Evolutionary conservation across 2,329 filamentous ascomycete species (phyloP), one percentile per base, ranked within the genome.

Genomic region (Tolypocladium tropicale): DNA sequence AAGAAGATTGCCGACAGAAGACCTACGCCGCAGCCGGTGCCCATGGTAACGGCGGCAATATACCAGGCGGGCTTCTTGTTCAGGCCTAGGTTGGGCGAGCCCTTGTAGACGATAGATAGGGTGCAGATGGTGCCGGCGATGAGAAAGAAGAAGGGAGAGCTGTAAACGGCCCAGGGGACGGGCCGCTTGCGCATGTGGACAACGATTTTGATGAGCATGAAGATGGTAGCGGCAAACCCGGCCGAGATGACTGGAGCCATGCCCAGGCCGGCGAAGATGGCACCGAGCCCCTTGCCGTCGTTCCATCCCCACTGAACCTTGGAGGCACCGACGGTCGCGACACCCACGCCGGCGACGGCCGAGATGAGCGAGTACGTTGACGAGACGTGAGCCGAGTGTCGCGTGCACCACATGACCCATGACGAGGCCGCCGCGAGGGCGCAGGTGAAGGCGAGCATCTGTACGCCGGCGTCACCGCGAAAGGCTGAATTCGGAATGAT

Each of bases 351-450:
- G 53, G 82, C 83, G 34, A 88, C 78, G 54, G 83, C 78, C 2
- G 83, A 86, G 66, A 88, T 79, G 55, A 88, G 78, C 0, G 84
- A 86, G 75, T 87, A 86, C 30, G 84, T 87, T 1, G 85, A 86
- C 0, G 84, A 87, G 62, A 87, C 84, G 70, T 87, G 86, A 57
- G 85, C 84, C 4, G 83, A 86, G 76, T 89, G 77, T 49, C 78
- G 76, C 1, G 86, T 89, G 70, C 85, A 89, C 84, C 85, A 89
- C 85, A 89, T 89, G 54, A 90, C 84, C 85, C 86, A 90, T 4
- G 78, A 75, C 1, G 84, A 82, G 48, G 84, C 83, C 58, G 77
- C 85, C 23, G 82, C 83, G 3, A 82, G 74, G 23, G 82, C 81
- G 57, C 80, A 84, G 48, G 81, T 79, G 65, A 85, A 84, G 53